A percentile compares a stretch with the other conserved stretches of the same genome.
Evolutionary conservation across 2,329 filamentous ascomycete genomes (phyloP).

Genomic region (Raffaelea albimanens): DNA sequence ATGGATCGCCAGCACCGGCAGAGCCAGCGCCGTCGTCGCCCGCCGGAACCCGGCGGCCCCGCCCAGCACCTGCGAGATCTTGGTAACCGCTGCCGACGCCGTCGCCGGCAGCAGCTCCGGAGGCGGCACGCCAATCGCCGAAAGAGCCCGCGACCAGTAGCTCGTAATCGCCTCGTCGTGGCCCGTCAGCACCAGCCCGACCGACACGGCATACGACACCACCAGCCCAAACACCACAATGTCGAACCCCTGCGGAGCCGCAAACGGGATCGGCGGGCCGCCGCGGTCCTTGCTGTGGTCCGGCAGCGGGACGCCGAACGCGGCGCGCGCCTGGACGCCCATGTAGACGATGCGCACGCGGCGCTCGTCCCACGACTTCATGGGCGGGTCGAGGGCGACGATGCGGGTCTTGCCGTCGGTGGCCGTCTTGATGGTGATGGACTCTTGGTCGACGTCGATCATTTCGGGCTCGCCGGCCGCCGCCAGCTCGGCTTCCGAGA

Average conservation of each 20-base stretch:
- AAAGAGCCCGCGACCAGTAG: slow-evolving; percentile 26
- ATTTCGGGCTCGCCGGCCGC: slow-evolving; percentile 38
- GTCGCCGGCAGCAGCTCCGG: slow-evolving; percentile 7
- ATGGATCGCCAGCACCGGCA: slow-evolving; percentile 56
- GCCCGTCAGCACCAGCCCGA: slow-evolving; percentile 31
- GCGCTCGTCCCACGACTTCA: slow-evolving; percentile 58
- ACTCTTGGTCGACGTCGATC: slow-evolving; percentile 52
- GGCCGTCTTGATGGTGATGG: slow-evolving; percentile 50
- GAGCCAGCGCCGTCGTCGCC: slow-evolving; percentile 49
- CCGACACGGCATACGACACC: slow-evolving; percentile 42
- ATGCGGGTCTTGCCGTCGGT: slow-evolving; percentile 31
- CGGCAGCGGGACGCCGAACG: slow-evolving; percentile 46
- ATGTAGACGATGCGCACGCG: slow-evolving; percentile 65
- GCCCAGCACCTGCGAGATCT: neutral
- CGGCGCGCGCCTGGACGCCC: slow-evolving; percentile 44
- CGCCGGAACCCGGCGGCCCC: slow-evolving; percentile 42
- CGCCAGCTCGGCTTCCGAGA: slow-evolving; percentile 30
- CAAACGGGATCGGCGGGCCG: slow-evolving; percentile 20
- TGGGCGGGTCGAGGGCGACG: slow-evolving; percentile 60
- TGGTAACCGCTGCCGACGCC: neutral
- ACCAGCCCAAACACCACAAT: slow-evolving; percentile 45
- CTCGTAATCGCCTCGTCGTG: slow-evolving; percentile 43
- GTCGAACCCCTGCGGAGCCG: slow-evolving; percentile 33
- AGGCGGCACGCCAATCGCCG: slow-evolving; percentile 1
- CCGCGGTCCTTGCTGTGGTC: slow-evolving; percentile 32